A percentile compares a stretch with the other conserved stretches of the same genome.
phyloP scores from a whole-genome alignment of 345 rosid species.

The Melaleuca quinquenervia region DNA sequence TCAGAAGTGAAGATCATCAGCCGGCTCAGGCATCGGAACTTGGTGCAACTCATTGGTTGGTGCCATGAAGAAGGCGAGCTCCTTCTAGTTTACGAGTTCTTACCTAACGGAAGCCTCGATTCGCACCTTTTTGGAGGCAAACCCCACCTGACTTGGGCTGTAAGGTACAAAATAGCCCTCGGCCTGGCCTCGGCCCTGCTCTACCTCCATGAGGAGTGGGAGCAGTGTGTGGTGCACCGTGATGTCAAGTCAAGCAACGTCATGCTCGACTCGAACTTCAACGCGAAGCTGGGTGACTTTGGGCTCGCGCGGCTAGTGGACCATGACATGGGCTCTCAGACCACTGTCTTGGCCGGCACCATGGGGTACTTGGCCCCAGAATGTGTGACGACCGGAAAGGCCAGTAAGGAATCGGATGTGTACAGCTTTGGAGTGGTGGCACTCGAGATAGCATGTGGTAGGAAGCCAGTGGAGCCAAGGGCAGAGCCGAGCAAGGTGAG shows the following conservation, averaged over 20 bases:
- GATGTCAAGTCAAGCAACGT: slow-evolving; percentile 43
- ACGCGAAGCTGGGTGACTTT: slow-evolving; percentile 42
- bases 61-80: slow-evolving; percentile 36
- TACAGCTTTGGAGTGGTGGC: slow-evolving; percentile 42
- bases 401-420: slow-evolving; percentile 40
- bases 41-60: slow-evolving; percentile 52
- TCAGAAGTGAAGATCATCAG: slow-evolving; percentile 47
- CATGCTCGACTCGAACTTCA: slow-evolving; percentile 39
- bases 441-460: slow-evolving; percentile 31
- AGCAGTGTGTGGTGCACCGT: slow-evolving; percentile 39
- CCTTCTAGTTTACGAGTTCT: slow-evolving; percentile 40
- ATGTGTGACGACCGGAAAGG: slow-evolving; percentile 23
- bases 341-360: slow-evolving; percentile 34
- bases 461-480: slow-evolving; percentile 22
- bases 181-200: slow-evolving; percentile 35
- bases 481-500: slow-evolving; percentile 15
- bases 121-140: slow-evolving; percentile 28
- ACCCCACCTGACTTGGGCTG: slow-evolving; percentile 8
- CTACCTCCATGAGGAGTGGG: slow-evolving; percentile 54
- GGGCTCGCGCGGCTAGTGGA: slow-evolving; percentile 30
- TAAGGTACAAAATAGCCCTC: slow-evolving; percentile 26
- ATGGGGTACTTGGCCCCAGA: slow-evolving; percentile 32
- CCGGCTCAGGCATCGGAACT: slow-evolving; percentile 33
- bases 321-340: slow-evolving; percentile 21
- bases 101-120: slow-evolving; percentile 49